A percentile compares a stretch with the other conserved stretches of the same genome.
Evolutionary conservation across 176 grass and related monocot species (phyloP).

Genomic region (Triticum timopheevii): DNA sequence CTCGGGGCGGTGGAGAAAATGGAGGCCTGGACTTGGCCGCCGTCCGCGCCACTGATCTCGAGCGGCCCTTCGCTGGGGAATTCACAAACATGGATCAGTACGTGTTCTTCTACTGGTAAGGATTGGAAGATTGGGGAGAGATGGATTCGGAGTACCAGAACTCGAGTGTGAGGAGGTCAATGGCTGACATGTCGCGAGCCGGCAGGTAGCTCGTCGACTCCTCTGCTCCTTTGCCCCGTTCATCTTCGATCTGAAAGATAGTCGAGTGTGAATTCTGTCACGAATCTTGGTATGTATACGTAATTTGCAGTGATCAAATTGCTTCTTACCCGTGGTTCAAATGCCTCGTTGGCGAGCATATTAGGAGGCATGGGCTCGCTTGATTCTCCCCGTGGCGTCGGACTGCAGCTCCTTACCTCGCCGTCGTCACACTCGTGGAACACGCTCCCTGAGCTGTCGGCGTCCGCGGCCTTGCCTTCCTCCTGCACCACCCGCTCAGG

Average conservation of each 20-base stretch:
- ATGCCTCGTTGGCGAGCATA: not conserved
- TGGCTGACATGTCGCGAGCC: conserved; percentile 11
- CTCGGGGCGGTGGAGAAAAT: conserved; percentile 30
- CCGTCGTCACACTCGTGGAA: conserved; percentile 4
- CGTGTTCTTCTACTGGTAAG: not conserved
- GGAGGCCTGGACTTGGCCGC: not conserved
- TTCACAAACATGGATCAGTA: not conserved
- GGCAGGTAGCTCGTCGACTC: conserved; percentile 2
- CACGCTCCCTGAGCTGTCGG: not conserved
- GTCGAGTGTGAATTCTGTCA: not conserved
- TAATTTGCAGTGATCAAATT: not conserved
- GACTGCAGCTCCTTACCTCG: not conserved
- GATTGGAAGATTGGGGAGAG: not conserved
- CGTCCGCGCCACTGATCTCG: conserved; percentile 1
- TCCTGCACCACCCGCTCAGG: not conserved
- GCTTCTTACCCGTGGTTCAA: conserved; percentile 12
- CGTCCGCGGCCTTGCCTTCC: not conserved
- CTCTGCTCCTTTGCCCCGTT: conserved; percentile 9
- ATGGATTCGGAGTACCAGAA: conserved; percentile 24
- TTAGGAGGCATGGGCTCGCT: not conserved
- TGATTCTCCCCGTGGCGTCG: not conserved
- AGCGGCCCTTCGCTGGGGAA: conserved; percentile 36
- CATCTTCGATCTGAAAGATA: conserved; percentile 14
- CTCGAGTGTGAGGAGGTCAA: conserved; percentile 27
- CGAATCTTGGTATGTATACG: too few species aligned